Evolutionary conservation across 2,329 filamentous ascomycete species (phyloP).

Genomic region (Epichloe festucae): DNA sequence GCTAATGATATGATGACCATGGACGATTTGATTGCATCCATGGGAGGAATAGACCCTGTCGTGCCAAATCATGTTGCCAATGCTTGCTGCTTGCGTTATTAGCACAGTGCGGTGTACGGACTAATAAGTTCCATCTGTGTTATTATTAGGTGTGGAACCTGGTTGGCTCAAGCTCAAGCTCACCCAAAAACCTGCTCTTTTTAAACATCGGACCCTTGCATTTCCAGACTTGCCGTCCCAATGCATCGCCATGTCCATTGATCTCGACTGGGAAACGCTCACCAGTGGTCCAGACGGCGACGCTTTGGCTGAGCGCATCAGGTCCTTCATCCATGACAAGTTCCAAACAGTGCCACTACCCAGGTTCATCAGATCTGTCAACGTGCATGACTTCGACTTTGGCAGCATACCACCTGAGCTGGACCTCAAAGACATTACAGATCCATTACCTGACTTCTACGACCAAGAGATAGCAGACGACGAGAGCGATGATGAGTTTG

Average conservation of each 20-base stretch:
- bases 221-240: background rate
- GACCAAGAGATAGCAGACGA: constrained; percentile 57
- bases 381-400: constrained; percentile 89
- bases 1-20: background rate
- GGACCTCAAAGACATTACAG: constrained; percentile 92
- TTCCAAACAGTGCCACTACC: constrained; percentile 88
- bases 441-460: constrained; percentile 93
- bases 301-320: constrained; percentile 72
- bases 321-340: constrained; percentile 86
- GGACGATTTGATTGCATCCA: background rate
- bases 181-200: background rate
- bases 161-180: background rate
- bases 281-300: constrained; percentile 80
- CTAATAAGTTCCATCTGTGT: no score
- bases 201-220: background rate
- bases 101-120: no score
- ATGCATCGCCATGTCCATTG: constrained; percentile 66
- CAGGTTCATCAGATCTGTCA: constrained; percentile 92
- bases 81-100: no score
- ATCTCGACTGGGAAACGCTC: constrained; percentile 90
- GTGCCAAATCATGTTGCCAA: no score
- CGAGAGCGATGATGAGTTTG: constrained; percentile 23
- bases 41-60: no score
- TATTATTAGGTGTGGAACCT: background rate
- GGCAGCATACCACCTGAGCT: constrained; percentile 71